Conservation (phyloP, 257 asterid species). For the Eucommia ulmoides region DNA sequence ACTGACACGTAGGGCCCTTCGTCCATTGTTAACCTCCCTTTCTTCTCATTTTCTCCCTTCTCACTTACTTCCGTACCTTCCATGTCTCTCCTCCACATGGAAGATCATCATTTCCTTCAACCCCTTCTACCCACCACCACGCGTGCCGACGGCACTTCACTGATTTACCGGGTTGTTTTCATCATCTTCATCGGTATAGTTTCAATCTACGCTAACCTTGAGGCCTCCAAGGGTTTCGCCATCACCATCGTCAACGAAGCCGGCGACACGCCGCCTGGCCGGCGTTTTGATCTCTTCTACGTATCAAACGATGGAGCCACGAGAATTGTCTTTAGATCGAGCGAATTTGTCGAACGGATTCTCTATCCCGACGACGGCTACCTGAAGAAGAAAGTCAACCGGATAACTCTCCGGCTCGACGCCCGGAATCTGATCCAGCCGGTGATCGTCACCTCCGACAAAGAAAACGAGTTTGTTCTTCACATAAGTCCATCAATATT, state of each 20-base stretch:
- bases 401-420: conserved; percentile 20
- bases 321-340: conserved; percentile 29
- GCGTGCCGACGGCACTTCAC: conserved; percentile 4
- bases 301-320: conserved; percentile 46
- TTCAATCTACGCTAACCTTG: conserved; percentile 63
- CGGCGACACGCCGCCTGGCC: conserved; percentile 14
- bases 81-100: conserved; percentile 14
- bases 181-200: conserved; percentile 25
- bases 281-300: conserved; percentile 48
- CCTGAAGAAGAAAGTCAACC: conserved; percentile 27
- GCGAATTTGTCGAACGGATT: conserved; percentile 29
- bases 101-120: conserved; percentile 34
- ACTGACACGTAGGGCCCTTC: too few relatives aligned
- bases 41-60: too few relatives aligned
- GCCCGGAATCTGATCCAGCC: conserved; percentile 16
- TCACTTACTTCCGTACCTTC: too few relatives aligned
- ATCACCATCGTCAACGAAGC: conserved; percentile 40
- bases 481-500: conserved; percentile 27
- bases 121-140: conserved; percentile 31
- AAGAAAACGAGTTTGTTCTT: conserved; percentile 17
- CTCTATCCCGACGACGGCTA: conserved; percentile 19
- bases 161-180: conserved; percentile 30
- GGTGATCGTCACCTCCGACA: conserved; percentile 10
- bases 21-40: too few relatives aligned
- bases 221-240: conserved; percentile 61